Base-by-base conservation (phyloP, 768 basidiomycete species). In the Trametes punicea region DNA sequence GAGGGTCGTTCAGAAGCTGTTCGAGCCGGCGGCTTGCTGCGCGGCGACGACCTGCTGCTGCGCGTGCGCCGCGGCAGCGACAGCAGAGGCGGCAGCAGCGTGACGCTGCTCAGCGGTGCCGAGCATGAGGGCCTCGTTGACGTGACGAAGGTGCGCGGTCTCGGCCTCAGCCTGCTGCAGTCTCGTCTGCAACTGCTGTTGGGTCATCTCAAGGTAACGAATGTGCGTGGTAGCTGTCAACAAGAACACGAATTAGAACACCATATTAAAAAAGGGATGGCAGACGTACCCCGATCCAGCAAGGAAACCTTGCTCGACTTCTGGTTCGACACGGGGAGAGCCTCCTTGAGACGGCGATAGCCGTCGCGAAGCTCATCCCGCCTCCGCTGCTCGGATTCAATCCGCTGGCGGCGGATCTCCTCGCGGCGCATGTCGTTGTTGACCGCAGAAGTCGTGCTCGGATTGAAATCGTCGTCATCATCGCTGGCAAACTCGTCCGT, bases 301-400 rank as follows among this genome's bases (percentile, higher is more conserved):
- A 95, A 77, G 60, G 86, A 90, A 50, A 93, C 89, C 75, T 96
- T 96, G 81, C 88, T 91, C 9, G 90, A 85, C 79, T 93, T 91
- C 80, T 94, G 91, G 77, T 92, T 93, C 44, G 87, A 89, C 57
- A 86, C 79, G 26, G 93, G 93, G 64, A 96, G 85, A 53, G 86
- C 87, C 65, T 92, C 88, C 82, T 92, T 93, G 75, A 96, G 85
- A 56, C 88, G 82, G 64, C 86, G 83, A 74, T 95, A 96, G 57
- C 91, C 93, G 55, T 96, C 93, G 53, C 93, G 80, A 69, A 96
- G 88, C 74, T 96, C 93, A 65, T 95, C 92, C 34, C 93, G 84
- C 63, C 93, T 82, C 63, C 92, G 79, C 78, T 95, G 90, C 77
- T 93, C 91, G 23, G 90, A 92, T 78, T 93, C 91, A 76, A 93